Evolutionary conservation across 208 protist species (phyloP).

Genomic region (Leishmania major): DNA sequence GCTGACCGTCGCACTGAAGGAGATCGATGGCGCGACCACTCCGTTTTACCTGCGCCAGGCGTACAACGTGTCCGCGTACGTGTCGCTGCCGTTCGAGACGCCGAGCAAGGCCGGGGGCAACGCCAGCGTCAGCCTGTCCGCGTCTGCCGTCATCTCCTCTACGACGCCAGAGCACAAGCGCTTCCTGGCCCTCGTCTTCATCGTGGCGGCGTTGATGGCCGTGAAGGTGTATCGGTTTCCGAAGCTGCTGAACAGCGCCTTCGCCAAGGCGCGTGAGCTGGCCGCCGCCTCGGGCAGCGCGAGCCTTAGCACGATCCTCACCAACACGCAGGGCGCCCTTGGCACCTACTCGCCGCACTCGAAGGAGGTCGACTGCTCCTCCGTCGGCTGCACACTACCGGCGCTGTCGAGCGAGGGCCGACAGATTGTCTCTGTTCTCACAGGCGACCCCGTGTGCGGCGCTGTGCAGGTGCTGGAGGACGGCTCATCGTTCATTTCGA

Average conservation of each 20-base stretch:
- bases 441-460: constrained; percentile 50
- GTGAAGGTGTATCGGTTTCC: constrained; percentile 91
- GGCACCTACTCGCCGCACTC: constrained; percentile 81
- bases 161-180: constrained; percentile 53
- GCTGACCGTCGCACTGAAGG: constrained; percentile 68
- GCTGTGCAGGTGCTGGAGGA: constrained; percentile 70
- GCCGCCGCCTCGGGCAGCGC: constrained; percentile 38
- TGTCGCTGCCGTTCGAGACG: constrained; percentile 61
- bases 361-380: constrained; percentile 58
- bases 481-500: constrained; percentile 51
- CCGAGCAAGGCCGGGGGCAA: constrained; percentile 7
- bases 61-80: constrained; percentile 71
- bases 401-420: constrained; percentile 48
- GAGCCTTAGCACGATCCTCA: constrained; percentile 51
- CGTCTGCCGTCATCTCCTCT: constrained; percentile 12
- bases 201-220: constrained; percentile 74
- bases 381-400: constrained; percentile 47
- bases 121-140: not conserved
- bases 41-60: constrained; percentile 87
- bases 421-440: constrained; percentile 59
- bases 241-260: constrained; percentile 68
- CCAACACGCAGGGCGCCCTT: constrained; percentile 58
- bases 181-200: constrained; percentile 68
- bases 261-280: constrained; percentile 74
- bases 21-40: constrained; percentile 73